Percentiles rank a stretch among this genome's conserved stretches.
These are phyloP conservation scores for Tetratostichococcus sp. DNA, from an alignment of 139 green algal species.

Conservation along the genomic window DNA sequence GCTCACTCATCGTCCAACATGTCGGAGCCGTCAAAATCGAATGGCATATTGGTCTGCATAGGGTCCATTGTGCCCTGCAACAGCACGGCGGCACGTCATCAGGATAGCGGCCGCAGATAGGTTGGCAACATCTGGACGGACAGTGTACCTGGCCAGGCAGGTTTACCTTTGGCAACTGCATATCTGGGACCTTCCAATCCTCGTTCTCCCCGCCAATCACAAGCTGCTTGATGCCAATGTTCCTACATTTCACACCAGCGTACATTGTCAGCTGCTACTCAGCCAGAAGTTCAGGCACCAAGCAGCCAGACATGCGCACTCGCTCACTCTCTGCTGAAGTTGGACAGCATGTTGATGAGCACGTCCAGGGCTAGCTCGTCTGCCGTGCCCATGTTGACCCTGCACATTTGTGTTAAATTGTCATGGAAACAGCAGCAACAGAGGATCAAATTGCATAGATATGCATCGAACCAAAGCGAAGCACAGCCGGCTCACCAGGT, in stretches of 20 bases:
- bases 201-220: conserved; percentile 63
- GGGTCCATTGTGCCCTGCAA: not conserved
- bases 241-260: conserved; percentile 10
- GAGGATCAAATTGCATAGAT: too few relatives aligned
- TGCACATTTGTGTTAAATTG: conserved; percentile 11
- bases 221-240: conserved; percentile 52
- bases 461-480: too few relatives aligned
- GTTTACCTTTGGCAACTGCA: not conserved
- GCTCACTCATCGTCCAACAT: not conserved
- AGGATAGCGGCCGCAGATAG: too few relatives aligned
- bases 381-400: conserved; percentile 80
- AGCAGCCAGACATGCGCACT: not conserved
- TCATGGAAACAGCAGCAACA: too few relatives aligned
- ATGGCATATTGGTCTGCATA: not conserved
- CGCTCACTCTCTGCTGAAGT: conserved; percentile 62
- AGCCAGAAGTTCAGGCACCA: not conserved
- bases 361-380: conserved; percentile 86
- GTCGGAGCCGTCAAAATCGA: not conserved
- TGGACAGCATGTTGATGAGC: conserved; percentile 78
- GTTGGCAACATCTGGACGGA: too few relatives aligned
- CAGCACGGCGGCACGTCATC: not conserved
- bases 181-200: conserved; percentile 53
- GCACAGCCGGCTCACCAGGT: conserved; percentile 57
- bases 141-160: not conserved
- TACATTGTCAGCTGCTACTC: not conserved